These are phyloP conservation scores for Colletotrichum navitas DNA, from an alignment of 2,329 filamentous ascomycete genomes.

Conservation along the genomic window DNA sequence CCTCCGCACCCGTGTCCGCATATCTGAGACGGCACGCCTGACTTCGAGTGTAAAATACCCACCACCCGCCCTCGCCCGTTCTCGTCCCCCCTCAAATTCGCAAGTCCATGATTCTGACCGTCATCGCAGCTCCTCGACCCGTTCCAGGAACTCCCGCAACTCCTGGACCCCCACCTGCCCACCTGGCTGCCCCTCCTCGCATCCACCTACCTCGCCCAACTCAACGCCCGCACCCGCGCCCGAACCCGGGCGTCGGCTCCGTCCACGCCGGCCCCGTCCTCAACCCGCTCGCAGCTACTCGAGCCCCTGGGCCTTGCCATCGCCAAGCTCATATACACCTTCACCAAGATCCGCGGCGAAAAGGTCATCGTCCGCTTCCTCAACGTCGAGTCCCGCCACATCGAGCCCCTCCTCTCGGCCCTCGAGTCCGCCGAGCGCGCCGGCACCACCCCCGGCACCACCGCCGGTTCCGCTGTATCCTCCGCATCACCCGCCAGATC, in stretches of 20 bases:
- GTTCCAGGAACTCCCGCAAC: conserved; percentile 95
- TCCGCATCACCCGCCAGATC: too few species aligned
- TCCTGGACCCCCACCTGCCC: conserved; percentile 87
- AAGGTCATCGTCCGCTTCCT: conserved; percentile 94
- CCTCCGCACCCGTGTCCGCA: conserved; percentile 63
- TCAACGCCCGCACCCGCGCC: conserved; percentile 59
- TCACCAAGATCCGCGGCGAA: conserved; percentile 94
- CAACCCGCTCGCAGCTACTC: conserved; percentile 57
- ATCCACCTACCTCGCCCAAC: conserved; percentile 78
- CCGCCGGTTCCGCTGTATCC: too few species aligned
- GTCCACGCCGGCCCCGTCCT: too few species aligned
- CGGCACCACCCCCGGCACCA: conserved; percentile 22
- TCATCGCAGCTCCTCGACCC: conserved; percentile 75
- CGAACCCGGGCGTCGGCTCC: conserved; percentile 42
- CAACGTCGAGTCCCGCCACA: conserved; percentile 87
- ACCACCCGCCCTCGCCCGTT: neutral
- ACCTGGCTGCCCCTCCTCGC: conserved; percentile 80
- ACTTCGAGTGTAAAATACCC: conserved; percentile 57
- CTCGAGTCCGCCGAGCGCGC: conserved; percentile 71
- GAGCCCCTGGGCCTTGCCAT: conserved; percentile 76
- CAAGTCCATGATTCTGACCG: neutral
- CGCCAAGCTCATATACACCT: conserved; percentile 84
- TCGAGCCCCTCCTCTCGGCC: conserved; percentile 82
- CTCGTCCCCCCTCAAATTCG: neutral
- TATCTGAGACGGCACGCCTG: conserved; percentile 62